phyloP scores from a whole-genome alignment of 768 basidiomycete genomes.

The Lentinula boryana region DNA sequence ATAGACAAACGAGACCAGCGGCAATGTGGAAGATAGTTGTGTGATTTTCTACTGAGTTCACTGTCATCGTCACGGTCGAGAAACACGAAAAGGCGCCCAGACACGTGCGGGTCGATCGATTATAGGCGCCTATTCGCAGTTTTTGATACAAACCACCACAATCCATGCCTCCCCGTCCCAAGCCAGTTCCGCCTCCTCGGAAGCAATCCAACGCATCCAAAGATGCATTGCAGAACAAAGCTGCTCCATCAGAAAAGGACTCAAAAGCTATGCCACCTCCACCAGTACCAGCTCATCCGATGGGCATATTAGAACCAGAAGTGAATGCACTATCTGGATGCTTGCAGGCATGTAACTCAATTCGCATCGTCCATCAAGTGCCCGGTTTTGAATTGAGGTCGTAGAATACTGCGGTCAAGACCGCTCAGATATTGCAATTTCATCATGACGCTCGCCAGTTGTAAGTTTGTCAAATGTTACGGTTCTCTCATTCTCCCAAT shows the following conservation, averaged over 20 bases:
- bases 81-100: background rate
- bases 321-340: conserved; percentile 48
- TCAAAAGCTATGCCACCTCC: conserved; percentile 52
- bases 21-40: conserved; percentile 10
- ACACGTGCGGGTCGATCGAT: background rate
- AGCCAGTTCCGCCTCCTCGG: conserved; percentile 10
- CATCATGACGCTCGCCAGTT: conserved; percentile 59
- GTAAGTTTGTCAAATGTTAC: conserved; percentile 30
- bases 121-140: background rate
- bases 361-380: background rate
- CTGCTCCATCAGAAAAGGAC: conserved; percentile 19
- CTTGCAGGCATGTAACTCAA: conserved; percentile 41
- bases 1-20: conserved; percentile 13
- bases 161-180: conserved; percentile 4
- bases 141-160: background rate
- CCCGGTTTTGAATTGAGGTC: background rate
- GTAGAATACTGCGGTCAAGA: conserved; percentile 62
- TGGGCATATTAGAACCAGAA: conserved; percentile 57
- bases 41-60: conserved; percentile 10
- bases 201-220: background rate
- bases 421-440: conserved; percentile 66
- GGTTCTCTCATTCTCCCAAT: background rate
- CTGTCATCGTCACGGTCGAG: background rate
- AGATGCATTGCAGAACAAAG: background rate
- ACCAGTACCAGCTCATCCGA: conserved; percentile 33